Base-by-base conservation (phyloP, 129 eudicot genomes). In the Flaveria ramosissima region DNA sequence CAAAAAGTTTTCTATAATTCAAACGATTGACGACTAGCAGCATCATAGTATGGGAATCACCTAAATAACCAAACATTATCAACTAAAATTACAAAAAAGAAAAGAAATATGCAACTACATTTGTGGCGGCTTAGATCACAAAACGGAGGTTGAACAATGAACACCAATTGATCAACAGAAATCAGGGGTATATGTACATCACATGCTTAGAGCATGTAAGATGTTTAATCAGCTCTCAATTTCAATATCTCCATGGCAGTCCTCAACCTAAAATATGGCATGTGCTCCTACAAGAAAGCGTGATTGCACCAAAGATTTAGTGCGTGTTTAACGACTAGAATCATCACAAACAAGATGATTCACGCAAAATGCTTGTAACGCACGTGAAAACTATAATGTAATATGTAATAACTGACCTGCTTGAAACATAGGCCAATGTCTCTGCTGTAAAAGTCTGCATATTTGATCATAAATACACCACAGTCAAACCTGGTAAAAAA, bases 401-500 rank as follows among this genome's bases (percentile, higher is more conserved):
- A 52, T 52, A 52, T 56, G 63, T 17, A 60, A 30, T 30, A 63
- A 27, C 68, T 50, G 76, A 93, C 98, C 98, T 93, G 98, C 53
- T 83, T 76, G 74, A 93, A 93, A 78, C 85, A 85, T 68, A 93
- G 96, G 51, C 97, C 98, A 47, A 89, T 75, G 70, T 81, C 91
- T 71, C 98, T 90, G 88, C 98, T 93, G 77, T 86, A 93, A 71
- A 93, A 93, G 83, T 93, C 98, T 6, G 88, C 85, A 75, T 93
- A 90, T 70, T 93, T 93, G 83, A 93, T 81, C 97, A 93, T 93
- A 80, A 88, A 93, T 85, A 93, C 83, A 36, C 98, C 98, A 81
- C 98, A 93, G 74, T 93, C 98, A 79, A 30, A 88, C 90, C 98
- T 93, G 91, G 78, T 48, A 27, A 73, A 79, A 73, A 63, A 30